These are phyloP conservation scores for Rutstroemia sp. DNA, from an alignment of 2,329 filamentous ascomycete species.

Conservation along the genomic window DNA sequence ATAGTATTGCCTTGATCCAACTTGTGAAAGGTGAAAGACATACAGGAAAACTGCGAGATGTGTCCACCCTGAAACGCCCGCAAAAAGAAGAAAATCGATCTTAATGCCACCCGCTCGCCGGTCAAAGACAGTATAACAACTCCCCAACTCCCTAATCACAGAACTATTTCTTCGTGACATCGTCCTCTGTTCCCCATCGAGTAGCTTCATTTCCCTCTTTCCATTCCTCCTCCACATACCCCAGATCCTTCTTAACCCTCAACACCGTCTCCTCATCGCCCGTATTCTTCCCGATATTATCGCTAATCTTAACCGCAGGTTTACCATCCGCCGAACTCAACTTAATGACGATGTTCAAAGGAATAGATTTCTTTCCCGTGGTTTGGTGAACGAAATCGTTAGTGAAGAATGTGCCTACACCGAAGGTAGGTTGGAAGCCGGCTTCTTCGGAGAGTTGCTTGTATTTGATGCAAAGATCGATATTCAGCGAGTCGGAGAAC, in stretches of 20 bases:
- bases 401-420: conserved; percentile 90
- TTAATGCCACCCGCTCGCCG: neutral
- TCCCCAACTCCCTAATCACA: neutral
- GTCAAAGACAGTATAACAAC: neutral
- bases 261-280: conserved; percentile 73
- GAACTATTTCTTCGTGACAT: conserved; percentile 5
- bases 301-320: conserved; percentile 83
- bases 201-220: conserved; percentile 73
- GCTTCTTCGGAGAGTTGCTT: conserved; percentile 73
- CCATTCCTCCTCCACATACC: conserved; percentile 83
- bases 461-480: conserved; percentile 86
- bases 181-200: conserved; percentile 61
- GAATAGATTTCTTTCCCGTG: conserved; percentile 75
- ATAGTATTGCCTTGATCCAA: too few species aligned
- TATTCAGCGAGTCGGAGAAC: conserved; percentile 91
- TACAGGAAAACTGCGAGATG: too few species aligned
- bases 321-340: conserved; percentile 75
- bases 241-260: conserved; percentile 76
- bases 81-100: too few species aligned
- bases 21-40: too few species aligned
- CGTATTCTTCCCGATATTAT: conserved; percentile 87
- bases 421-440: conserved; percentile 82
- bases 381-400: conserved; percentile 78
- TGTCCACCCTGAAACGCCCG: too few species aligned
- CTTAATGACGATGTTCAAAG: conserved; percentile 97